These are phyloP conservation scores for Mycena leptocephala DNA, from an alignment of 768 basidiomycete genomes.

Conservation along the genomic window DNA sequence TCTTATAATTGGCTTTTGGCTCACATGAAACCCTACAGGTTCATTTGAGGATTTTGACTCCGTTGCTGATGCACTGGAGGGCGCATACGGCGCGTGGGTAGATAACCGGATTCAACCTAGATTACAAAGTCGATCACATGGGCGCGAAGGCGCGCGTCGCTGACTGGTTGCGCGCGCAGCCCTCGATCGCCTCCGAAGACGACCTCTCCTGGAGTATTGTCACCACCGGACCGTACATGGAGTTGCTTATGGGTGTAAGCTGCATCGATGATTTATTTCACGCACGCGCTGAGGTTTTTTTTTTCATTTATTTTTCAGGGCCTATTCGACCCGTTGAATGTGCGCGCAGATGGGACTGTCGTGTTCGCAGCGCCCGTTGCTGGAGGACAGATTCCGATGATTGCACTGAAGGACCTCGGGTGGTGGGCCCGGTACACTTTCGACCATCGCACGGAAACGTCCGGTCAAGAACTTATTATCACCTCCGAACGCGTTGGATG, in stretches of 20 bases:
- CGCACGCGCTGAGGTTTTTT: not conserved
- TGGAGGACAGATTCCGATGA: constrained; percentile 56
- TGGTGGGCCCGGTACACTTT: constrained; percentile 60
- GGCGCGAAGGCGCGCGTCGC: constrained; percentile 21
- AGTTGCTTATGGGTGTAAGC: constrained; percentile 16
- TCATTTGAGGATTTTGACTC: constrained; percentile 50
- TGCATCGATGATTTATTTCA: not conserved
- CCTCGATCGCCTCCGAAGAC: constrained; percentile 9
- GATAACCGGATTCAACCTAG: constrained; percentile 9
- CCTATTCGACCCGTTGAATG: constrained; percentile 19
- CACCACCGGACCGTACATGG: constrained; percentile 29
- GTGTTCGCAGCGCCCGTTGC: constrained; percentile 56
- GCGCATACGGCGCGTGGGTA: constrained; percentile 57
- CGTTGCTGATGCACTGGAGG: constrained; percentile 50
- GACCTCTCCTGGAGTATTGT: constrained; percentile 27
- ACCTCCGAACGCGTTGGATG: constrained; percentile 56
- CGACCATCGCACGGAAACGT: constrained; percentile 52
- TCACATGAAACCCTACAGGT: constrained; percentile 43
- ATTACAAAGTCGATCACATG: constrained; percentile 29
- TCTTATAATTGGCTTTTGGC: no score
- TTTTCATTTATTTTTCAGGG: not conserved
- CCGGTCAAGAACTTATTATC: constrained; percentile 54
- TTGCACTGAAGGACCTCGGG: constrained; percentile 57
- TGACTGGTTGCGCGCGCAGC: constrained; percentile 22
- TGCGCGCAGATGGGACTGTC: constrained; percentile 56